Evolutionary conservation across 1,284 basidiomycete genomes (phyloP).

Genomic region (Cerrena zonata): DNA sequence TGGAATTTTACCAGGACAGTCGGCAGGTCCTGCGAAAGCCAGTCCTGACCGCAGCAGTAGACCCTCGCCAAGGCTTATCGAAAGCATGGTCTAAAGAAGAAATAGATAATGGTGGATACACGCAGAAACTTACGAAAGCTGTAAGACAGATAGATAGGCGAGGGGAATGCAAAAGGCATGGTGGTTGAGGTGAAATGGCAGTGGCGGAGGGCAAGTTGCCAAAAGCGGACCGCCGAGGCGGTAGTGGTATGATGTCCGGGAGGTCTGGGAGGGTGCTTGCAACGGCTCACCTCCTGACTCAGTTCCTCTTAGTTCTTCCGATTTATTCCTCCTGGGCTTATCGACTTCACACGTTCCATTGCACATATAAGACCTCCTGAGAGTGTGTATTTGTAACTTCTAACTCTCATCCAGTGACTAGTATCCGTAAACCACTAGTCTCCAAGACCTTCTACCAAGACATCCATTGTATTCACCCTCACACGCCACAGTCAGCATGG

Average conservation of each 20-base stretch:
- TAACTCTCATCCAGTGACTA: neutral
- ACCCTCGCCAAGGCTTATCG: no score
- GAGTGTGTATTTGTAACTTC: neutral
- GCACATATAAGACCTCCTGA: neutral
- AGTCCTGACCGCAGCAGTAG: no score
- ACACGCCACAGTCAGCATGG: slow-evolving; percentile 47
- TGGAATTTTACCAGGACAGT: no score
- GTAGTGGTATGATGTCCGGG: neutral
- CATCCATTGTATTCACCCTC: slow-evolving; percentile 1
- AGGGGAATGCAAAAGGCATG: neutral
- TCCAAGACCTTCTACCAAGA: neutral
- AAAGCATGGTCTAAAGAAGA: no score
- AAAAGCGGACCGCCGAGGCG: slow-evolving; percentile 3
- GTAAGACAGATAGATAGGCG: no score
- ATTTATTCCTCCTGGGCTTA: slow-evolving; percentile 1
- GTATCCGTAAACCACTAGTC: no score
- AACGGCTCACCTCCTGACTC: slow-evolving; percentile 6
- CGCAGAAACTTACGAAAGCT: no score
- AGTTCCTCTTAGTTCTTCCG: slow-evolving; percentile 2
- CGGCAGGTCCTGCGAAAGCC: neutral
- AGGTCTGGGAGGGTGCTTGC: neutral
- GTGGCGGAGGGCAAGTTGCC: neutral
- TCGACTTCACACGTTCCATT: slow-evolving; percentile 5
- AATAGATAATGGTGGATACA: no score
- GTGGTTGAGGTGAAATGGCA: neutral